These are phyloP conservation scores for Psilocybe sp. DNA, from an alignment of 768 basidiomycete genomes.

Conservation along the genomic window DNA sequence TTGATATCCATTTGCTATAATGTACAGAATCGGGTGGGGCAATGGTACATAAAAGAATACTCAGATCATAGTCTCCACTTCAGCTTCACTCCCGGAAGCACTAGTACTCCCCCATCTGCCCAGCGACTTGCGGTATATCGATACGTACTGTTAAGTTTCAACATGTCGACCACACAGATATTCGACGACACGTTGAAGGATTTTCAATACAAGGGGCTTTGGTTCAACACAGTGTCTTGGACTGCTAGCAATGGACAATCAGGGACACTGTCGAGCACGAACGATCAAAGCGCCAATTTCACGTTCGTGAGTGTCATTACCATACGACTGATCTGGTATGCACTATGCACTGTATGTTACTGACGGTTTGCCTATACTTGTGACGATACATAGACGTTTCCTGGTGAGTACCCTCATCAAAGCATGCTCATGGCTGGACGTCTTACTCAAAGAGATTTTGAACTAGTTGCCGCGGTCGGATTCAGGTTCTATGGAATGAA, in stretches of 20 bases:
- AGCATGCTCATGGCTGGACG: background rate
- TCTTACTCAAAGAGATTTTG: background rate
- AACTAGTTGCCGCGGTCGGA: slow-evolving; percentile 21
- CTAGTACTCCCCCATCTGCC: too few species aligned
- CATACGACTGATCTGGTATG: background rate
- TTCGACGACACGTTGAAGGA: background rate
- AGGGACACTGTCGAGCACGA: background rate
- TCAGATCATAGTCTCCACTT: too few species aligned
- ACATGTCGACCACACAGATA: too few species aligned
- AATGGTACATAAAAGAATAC: too few species aligned
- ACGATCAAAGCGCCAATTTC: background rate
- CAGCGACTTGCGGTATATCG: too few species aligned
- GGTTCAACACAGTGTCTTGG: background rate
- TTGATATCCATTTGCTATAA: too few species aligned
- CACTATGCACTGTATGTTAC: too few species aligned
- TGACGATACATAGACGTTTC: slow-evolving; percentile 8
- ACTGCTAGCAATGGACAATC: background rate
- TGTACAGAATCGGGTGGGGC: too few species aligned
- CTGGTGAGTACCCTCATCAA: slow-evolving; percentile 4
- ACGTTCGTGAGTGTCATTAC: background rate
- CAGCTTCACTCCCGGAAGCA: too few species aligned
- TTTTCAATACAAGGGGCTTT: slow-evolving; percentile 1
- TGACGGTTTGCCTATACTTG: background rate
- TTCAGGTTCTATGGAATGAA: slow-evolving; percentile 29
- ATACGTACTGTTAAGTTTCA: too few species aligned